phyloP scores from a whole-genome alignment of 2,329 filamentous ascomycete genomes.

The Gnomoniopsis sp. region DNA sequence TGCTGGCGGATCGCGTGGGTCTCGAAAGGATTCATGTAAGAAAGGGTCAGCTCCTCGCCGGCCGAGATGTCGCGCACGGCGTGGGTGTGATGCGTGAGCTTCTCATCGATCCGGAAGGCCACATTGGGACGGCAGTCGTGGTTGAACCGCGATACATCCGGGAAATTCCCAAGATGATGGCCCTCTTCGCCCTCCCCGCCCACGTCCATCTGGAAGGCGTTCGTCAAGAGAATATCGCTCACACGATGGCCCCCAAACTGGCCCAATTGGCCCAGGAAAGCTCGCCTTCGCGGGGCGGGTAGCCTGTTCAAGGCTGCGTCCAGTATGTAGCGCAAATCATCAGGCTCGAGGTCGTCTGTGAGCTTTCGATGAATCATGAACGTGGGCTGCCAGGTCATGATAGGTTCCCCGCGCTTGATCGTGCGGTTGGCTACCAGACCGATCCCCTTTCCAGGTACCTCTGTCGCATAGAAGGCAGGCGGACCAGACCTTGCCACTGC shows the following conservation, averaged over 20 bases:
- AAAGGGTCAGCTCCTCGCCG: conserved; percentile 34
- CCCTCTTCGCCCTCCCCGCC: neutral
- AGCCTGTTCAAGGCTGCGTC: conserved; percentile 22
- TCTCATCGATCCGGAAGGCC: conserved; percentile 25
- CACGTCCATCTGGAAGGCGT: conserved; percentile 24
- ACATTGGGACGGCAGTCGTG: conserved; percentile 37
- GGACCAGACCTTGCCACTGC: neutral
- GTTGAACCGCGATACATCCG: conserved; percentile 32
- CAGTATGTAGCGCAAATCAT: conserved; percentile 20
- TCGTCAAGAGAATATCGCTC: conserved; percentile 25
- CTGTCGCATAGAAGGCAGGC: conserved; percentile 7
- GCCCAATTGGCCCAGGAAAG: conserved; percentile 21
- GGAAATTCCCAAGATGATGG: conserved; percentile 23
- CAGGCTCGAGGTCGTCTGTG: conserved; percentile 20
- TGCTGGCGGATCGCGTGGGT: conserved; percentile 22
- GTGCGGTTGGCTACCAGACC: conserved; percentile 22
- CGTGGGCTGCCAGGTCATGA: conserved; percentile 22
- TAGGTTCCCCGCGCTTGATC: conserved; percentile 22
- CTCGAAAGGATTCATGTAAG: conserved; percentile 33
- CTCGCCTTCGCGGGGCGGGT: conserved; percentile 16
- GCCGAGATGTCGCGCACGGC: conserved; percentile 26
- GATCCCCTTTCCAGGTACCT: conserved; percentile 22
- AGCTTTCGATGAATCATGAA: conserved; percentile 22
- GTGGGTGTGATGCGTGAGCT: conserved; percentile 31
- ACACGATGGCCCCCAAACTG: conserved; percentile 23